Base-by-base conservation (phyloP, 2,329 filamentous ascomycete species). In the Decorospora gaudefroyi region DNA sequence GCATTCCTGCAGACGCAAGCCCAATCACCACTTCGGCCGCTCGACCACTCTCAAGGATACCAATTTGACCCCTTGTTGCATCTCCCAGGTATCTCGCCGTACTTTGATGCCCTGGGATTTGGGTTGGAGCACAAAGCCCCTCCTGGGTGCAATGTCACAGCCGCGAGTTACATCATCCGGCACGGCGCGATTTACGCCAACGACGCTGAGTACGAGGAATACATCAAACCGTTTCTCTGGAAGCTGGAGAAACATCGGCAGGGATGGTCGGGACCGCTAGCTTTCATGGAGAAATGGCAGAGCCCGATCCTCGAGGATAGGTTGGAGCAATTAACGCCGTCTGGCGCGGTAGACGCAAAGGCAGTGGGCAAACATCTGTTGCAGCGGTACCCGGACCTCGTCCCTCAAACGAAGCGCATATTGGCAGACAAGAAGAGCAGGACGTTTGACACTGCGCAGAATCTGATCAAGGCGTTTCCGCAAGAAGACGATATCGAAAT, bases 291-390 rank as follows among this genome's bases (percentile, higher is more conserved):
- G 2, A 71, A 69, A 19, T 86, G 82, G 82, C 70, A 72, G 7
- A 71, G 78, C 0, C 83, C 83, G 2, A 69, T 84, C 28, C 75
- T 69, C 32, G 72, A 80, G 15, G 76, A 79, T 9, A 79, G 80
- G 51, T 67, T 76, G 2, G 60, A 64, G 22, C 55, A 64, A 9
- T 41, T 64, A 35, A 63, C 61, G 9, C 61, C 61, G 2, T 60
- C 55, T 8, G 62, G 62, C 17, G 62, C 61, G 0, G 78, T 81
- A 44, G 71, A 82, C 6, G 66, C 85, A 25, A 82, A 81, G 21
- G 73, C 76, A 17, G 78, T 82, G 7, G 82, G 83, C n/a, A 74
- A 72, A 31, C 80, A 83, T 7, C 81, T 86, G 40, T 69, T 79
- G 6, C 76, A 76, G 0, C 76, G 83, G 10, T 73, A 82, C 51